Evolutionary conservation across 73 alveolate genomes (phyloP).

Genomic region (Loxodes magnus): DNA sequence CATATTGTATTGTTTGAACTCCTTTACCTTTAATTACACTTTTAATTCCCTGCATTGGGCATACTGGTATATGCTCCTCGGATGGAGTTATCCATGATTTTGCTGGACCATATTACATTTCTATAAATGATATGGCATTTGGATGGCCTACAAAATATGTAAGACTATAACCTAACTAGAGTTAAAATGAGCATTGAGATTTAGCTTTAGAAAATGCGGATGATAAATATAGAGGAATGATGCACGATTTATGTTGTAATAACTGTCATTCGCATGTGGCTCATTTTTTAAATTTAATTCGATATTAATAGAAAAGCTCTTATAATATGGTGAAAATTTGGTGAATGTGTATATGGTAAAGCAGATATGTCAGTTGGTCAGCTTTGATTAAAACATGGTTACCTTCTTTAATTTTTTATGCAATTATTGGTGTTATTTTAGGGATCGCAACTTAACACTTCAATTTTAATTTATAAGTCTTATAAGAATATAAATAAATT

Average conservation of each 20-base stretch:
- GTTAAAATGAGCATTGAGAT: conserved; percentile 6
- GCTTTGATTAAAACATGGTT: conserved; percentile 45
- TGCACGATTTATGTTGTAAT: neutral
- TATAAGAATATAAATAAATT: no score
- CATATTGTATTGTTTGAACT: conserved; percentile 92
- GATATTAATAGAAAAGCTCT: conserved; percentile 49
- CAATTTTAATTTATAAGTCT: no score
- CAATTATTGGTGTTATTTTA: no score
- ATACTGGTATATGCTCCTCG: conserved; percentile 76
- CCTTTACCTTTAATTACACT: conserved; percentile 79
- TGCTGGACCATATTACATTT: conserved; percentile 79
- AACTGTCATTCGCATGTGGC: conserved; percentile 12
- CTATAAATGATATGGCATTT: conserved; percentile 87
- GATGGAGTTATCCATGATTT: conserved; percentile 88
- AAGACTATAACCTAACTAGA: conserved; percentile 14
- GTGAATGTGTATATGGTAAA: conserved; percentile 50
- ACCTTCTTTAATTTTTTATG: no score
- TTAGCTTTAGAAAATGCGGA: neutral
- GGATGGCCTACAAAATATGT: conserved; percentile 83
- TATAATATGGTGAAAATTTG: conserved; percentile 64
- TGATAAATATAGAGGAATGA: neutral
- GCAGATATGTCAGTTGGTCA: conserved; percentile 49
- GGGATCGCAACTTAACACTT: no score
- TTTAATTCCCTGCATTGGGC: conserved; percentile 88
- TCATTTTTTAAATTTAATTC: conserved; percentile 7